Base-by-base conservation (phyloP, 495 filamentous ascomycete genomes). In the Mytilinidion resinicola region DNA sequence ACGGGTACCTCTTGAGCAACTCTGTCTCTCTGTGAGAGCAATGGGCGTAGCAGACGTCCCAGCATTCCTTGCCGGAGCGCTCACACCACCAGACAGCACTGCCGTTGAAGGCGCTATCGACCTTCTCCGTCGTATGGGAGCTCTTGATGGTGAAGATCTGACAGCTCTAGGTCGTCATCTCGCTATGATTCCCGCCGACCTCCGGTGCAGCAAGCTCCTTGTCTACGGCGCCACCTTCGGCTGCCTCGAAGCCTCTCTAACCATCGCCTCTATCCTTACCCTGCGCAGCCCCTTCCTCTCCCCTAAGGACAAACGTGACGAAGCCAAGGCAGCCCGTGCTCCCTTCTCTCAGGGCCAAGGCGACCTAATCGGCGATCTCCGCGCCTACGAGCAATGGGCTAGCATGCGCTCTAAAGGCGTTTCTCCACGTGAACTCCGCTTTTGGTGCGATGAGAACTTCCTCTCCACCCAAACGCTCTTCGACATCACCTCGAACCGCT, bases 201-300 rank as follows among this genome's bases (percentile, higher is more conserved):
- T 98, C 25, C 84, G 95, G 10, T 96, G 89, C 69, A 87, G 87
- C 17, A 98, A 98, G 71, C 81, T 98, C 8, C 88, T 98, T 82
- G 90, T 98, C 14, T 96, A 95, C 63, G 95, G 93, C 14, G 87
- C 90, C 1, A 92, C 90, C 43, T 97, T 98, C 67, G 86, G 87
- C 17, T 96, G 90, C 63, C 83, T 97, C 14, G 89, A 95, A 63
- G 80, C 91, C 43, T 88, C 85, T 60, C 77, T 97, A 55, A 90
- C 87, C n/a, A 91, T 98, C 61, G 86, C 93, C 1, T 85, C 90
- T 17, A 93, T 96, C 46, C 78, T 97, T 6, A 95, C 90, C 39
- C 82, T 88, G 35, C 85, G 83, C 60, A 86, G 81, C 55, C 93
- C 95, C 0, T 97, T 98, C 70, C 71, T 95, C 10, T 86, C 84